Evolutionary conservation across 352 stramenopile genomes (phyloP).

Genomic region (Globisporangium alternatum): DNA sequence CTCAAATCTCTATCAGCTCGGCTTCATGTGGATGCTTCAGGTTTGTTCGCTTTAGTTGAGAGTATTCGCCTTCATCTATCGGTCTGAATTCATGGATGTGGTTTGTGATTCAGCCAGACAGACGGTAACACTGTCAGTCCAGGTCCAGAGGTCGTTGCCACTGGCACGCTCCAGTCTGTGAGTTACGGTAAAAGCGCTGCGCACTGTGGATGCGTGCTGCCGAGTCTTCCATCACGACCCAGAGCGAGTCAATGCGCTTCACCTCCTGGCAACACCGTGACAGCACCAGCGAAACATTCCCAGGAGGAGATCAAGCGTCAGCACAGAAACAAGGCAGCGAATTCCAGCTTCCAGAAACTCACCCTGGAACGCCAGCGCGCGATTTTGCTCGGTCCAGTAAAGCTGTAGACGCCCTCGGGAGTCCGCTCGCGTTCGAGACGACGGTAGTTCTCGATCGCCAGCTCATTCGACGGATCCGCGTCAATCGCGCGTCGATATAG

Average conservation of each 20-base stretch:
- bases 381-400: slow-evolving; percentile 50
- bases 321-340: not conserved
- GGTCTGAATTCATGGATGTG: no score
- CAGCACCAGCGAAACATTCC: not conserved
- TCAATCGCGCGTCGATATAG: slow-evolving; percentile 68
- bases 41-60: no score
- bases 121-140: not conserved
- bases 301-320: not conserved
- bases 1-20: not conserved
- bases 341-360: slow-evolving; percentile 19
- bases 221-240: slow-evolving; percentile 50
- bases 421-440: slow-evolving; percentile 51
- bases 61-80: no score
- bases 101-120: no score
- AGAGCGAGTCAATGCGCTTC: slow-evolving; percentile 18
- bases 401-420: slow-evolving; percentile 44
- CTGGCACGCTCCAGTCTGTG: slow-evolving; percentile 30
- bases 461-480: slow-evolving; percentile 41
- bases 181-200: slow-evolving; percentile 44
- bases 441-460: slow-evolving; percentile 57
- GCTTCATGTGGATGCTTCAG: not conserved
- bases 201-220: slow-evolving; percentile 21
- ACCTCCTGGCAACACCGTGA: slow-evolving; percentile 18
- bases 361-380: slow-evolving; percentile 36
- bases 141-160: slow-evolving; percentile 24